phyloP scores from a whole-genome alignment of 208 protist genomes.

The Acanthamoeba triangularis region DNA sequence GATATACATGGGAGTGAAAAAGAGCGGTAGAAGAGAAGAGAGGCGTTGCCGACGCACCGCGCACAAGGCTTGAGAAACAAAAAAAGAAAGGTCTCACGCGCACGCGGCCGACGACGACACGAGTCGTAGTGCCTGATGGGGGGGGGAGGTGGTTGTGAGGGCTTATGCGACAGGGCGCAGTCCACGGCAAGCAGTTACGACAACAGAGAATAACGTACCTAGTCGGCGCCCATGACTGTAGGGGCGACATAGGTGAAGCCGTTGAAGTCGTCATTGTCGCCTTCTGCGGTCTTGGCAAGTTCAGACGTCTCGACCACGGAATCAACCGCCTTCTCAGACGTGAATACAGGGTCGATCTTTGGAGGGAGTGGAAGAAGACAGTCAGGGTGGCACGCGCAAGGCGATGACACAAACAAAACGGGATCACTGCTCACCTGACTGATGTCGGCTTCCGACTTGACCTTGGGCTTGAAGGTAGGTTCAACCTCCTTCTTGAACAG shows the following conservation, averaged over 20 bases:
- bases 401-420: not conserved
- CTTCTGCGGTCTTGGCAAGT: conserved; percentile 7
- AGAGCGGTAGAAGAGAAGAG: not conserved
- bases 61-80: conserved; percentile 1
- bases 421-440: not conserved
- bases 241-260: conserved; percentile 20
- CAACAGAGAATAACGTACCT: not conserved
- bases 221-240: not conserved
- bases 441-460: conserved; percentile 15
- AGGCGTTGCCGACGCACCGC: not conserved
- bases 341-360: conserved; percentile 84
- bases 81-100: not conserved
- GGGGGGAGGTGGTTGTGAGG: too few species aligned
- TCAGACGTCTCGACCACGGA: conserved; percentile 64
- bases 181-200: not conserved
- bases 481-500: conserved; percentile 81
- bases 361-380: conserved; percentile 8
- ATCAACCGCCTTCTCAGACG: conserved; percentile 78
- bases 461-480: conserved; percentile 86
- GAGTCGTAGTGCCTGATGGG: too few species aligned
- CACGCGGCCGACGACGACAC: too few species aligned
- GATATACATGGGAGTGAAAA: not conserved
- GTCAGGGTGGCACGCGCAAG: not conserved
- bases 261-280: conserved; percentile 31
- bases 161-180: not conserved